These are phyloP conservation scores for Citeromyces matritensis DNA, from an alignment of 805 yeast genomes.

Conservation along the genomic window DNA sequence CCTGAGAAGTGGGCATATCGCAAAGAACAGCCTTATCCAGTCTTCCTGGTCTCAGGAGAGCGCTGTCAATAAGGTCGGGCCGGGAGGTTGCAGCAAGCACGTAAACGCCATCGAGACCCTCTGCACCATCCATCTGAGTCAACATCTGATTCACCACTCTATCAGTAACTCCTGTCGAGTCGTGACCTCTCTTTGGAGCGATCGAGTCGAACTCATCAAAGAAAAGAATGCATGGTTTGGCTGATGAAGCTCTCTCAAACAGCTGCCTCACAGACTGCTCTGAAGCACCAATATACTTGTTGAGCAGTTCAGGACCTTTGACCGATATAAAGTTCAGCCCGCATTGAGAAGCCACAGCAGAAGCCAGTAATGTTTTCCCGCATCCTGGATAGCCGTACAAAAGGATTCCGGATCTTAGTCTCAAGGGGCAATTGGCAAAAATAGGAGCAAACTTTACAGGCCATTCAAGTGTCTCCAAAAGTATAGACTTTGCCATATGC, in stretches of 20 bases:
- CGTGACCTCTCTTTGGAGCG: constrained; percentile 97
- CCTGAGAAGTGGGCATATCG: constrained; percentile 63
- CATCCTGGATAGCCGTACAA: constrained; percentile 97
- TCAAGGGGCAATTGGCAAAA: constrained; percentile 74
- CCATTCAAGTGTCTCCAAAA: constrained; percentile 90
- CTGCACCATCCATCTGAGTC: constrained; percentile 99
- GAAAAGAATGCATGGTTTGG: constrained; percentile 84
- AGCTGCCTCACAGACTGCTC: constrained; percentile 90
- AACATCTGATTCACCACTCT: constrained; percentile 93
- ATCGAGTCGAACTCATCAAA: constrained; percentile 95
- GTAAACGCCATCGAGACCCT: constrained; percentile 92
- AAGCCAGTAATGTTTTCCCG: constrained; percentile 86
- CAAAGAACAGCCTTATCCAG: constrained; percentile 86
- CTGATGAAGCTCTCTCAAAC: constrained; percentile 88
- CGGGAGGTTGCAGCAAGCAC: constrained; percentile 93
- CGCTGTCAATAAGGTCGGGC: constrained; percentile 93
- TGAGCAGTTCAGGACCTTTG: constrained; percentile 90
- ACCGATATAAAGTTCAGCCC: constrained; percentile 87
- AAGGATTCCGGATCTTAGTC: constrained; percentile 80
- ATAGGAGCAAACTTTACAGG: constrained; percentile 94
- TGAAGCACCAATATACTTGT: constrained; percentile 93
- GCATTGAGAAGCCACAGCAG: constrained; percentile 88
- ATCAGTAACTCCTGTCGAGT: constrained; percentile 95
- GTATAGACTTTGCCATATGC: constrained; percentile 52
- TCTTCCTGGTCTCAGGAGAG: constrained; percentile 90